Evolutionary conservation across 495 filamentous ascomycete species (phyloP), one percentile per base, ranked within the genome.

Genomic region (Podospora pseudoanserina): DNA sequence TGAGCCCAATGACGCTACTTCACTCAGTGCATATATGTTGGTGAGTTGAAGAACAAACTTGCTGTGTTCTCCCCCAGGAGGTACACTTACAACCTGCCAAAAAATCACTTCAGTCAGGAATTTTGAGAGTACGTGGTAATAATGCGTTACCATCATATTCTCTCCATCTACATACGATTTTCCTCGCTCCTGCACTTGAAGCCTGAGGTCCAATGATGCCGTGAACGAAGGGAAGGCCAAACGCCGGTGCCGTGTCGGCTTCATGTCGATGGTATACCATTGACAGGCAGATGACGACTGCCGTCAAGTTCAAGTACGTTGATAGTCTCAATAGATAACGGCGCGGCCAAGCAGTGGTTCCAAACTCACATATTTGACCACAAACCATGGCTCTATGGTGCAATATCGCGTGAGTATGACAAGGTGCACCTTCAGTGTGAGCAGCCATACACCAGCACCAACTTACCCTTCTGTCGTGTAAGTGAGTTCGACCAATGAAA

Each of bases 361-460:
- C 3, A 18, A 44, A 15, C 20, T 54, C n/a, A 44, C n/a, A 27
- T 3, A 53, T 23, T 63, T 62, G 58, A 16, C 39, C 44, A 61
- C 49, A 49, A 49, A 9, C 39, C 44, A 61, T 49, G 44, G 30
- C 26, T 28, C 27, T 15, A 68, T 74, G 69, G 66, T 71, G 72
- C 69, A 70, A 74, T 67, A 71, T 74, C 64, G 69, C 72, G 72
- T 68, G 72, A 74, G 69, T 71, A 74, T 74, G 72, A 63, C 69
- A 71, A 63, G 64, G 28, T 57, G 60, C 60, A 19, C 44, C 19
- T 23, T 65, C 49, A 32, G 19, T 30, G 23, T n/a, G 44, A n/a
- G 18, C 26, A 53, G 63, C 69, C 69, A 65, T 60, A 66, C 26
- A 65, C 60, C 53, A 32, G 19, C 55, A 53, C 53, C 55, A 55